Percentiles rank a stretch among this genome's conserved stretches.
phyloP scores from a whole-genome alignment of 192 early-diverging fungal species.

The Oehlia diaphana region DNA sequence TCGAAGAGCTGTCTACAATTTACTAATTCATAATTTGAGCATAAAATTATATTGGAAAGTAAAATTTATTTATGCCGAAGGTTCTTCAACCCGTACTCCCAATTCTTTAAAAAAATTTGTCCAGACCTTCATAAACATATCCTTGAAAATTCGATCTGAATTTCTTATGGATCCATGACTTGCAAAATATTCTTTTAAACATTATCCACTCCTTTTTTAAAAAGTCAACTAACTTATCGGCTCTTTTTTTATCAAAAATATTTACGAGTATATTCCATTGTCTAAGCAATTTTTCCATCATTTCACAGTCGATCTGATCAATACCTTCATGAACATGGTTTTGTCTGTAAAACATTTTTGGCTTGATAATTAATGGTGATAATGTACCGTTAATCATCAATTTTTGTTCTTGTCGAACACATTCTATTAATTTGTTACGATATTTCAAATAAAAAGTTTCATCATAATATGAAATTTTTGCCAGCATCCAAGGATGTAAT shows the following conservation, averaged over 20 bases:
- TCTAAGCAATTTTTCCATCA: neutral
- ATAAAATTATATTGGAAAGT: neutral
- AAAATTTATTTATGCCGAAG: neutral
- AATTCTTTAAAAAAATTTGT: neutral
- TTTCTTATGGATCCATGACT: neutral
- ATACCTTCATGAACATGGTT: neutral
- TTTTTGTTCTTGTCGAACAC: neutral
- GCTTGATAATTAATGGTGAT: neutral
- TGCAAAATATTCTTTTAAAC: neutral
- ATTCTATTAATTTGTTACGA: neutral
- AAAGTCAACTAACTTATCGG: neutral
- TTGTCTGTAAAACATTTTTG: neutral
- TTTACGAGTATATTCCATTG: neutral
- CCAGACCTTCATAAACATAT: neutral
- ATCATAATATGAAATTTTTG: neutral
- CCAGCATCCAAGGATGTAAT: conserved; percentile 24
- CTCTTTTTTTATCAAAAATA: neutral
- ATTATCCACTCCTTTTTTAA: neutral
- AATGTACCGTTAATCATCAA: neutral
- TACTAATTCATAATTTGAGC: neutral
- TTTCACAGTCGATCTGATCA: neutral
- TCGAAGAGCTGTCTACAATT: conserved; percentile 9
- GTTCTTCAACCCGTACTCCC: neutral
- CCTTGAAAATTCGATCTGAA: neutral
- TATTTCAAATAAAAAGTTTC: neutral